These are phyloP conservation scores for Cordyceps tenuipes DNA, from an alignment of 2,329 filamentous ascomycete genomes.

Conservation along the genomic window DNA sequence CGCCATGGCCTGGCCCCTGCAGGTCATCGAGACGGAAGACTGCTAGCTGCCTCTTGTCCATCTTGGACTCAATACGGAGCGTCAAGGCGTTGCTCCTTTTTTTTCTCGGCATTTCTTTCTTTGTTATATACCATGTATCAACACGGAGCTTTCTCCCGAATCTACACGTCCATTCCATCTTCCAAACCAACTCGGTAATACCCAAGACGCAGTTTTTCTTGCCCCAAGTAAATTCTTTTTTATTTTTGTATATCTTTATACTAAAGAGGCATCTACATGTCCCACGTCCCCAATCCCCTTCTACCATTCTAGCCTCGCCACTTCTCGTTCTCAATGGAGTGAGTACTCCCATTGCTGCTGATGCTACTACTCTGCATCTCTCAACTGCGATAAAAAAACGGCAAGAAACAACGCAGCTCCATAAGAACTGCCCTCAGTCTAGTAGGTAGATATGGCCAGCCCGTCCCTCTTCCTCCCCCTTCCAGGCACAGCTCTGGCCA, in stretches of 20 bases:
- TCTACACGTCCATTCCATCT: neutral
- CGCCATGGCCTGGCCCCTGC: slow-evolving; percentile 13
- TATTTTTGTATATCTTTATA: neutral
- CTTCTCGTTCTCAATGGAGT: neutral
- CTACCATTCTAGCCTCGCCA: neutral
- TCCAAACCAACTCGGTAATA: no score
- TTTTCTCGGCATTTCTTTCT: neutral
- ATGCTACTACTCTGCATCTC: neutral
- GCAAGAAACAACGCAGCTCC: neutral
- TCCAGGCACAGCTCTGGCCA: neutral
- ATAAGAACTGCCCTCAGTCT: neutral
- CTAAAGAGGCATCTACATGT: neutral
- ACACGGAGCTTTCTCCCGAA: neutral
- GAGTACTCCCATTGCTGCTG: neutral
- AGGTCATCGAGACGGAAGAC: slow-evolving; percentile 10
- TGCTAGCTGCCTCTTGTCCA: neutral
- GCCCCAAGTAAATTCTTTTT: neutral
- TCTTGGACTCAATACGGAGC: neutral
- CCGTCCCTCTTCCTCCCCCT: neutral
- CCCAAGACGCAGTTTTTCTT: neutral
- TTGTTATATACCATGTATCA: slow-evolving; percentile 1
- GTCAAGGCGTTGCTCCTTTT: neutral
- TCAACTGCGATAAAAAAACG: neutral
- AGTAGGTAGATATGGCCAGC: neutral
- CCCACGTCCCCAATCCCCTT: neutral